phyloP scores from a whole-genome alignment of 2,329 filamentous ascomycete species.

The Thelonectria olida region DNA sequence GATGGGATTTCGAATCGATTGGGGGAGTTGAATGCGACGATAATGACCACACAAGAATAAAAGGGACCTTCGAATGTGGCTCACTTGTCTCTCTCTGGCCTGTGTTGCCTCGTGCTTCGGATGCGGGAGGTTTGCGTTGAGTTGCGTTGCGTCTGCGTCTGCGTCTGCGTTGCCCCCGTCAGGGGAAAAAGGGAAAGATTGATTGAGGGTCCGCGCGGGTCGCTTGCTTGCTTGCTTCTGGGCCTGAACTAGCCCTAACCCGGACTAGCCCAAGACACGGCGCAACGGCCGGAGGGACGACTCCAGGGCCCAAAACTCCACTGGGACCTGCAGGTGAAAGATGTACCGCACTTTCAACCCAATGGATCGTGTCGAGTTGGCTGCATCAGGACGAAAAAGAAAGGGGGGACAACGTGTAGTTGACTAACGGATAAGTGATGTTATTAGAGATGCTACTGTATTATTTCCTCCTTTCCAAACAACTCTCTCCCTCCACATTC shows the following conservation, averaged over 20 bases:
- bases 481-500: too few species aligned
- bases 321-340: too few species aligned
- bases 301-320: too few species aligned
- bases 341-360: too few species aligned
- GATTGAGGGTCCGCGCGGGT: conserved; percentile 23
- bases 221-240: conserved; percentile 12
- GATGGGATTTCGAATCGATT: background rate
- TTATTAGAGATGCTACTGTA: too few species aligned
- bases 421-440: too few species aligned
- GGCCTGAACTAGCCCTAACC: conserved; percentile 3
- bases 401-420: too few species aligned
- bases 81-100: background rate
- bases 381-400: too few species aligned
- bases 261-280: conserved; percentile 10
- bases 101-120: background rate
- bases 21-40: background rate
- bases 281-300: conserved; percentile 13
- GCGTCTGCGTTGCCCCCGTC: conserved; percentile 35
- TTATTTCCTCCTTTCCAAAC: too few species aligned
- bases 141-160: background rate
- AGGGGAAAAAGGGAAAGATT: conserved; percentile 35
- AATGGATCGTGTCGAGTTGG: too few species aligned
- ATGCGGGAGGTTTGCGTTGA: background rate
- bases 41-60: background rate
- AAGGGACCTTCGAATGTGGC: background rate